A percentile compares a stretch with the other conserved stretches of the same genome.
Evolutionary conservation across 108 stramenopile species (phyloP).

Genomic region (Cyclotella baltica): DNA sequence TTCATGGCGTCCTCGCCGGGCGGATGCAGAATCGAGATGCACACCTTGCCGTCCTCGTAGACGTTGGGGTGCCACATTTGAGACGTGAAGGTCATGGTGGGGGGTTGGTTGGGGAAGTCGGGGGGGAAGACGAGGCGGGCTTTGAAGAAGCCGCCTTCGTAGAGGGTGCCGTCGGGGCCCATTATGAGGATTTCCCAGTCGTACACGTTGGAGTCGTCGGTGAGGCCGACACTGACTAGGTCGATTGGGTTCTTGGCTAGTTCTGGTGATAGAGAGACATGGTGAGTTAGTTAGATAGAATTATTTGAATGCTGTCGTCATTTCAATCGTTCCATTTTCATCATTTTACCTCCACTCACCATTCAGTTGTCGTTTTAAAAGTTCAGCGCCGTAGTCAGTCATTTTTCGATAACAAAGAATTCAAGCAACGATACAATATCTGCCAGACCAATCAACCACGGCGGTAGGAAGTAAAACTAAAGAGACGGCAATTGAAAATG

Average conservation of each 20-base stretch:
- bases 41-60: slow-evolving; percentile 90
- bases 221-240: slow-evolving; percentile 87
- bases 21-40: slow-evolving; percentile 99
- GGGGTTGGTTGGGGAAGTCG: slow-evolving; percentile 98
- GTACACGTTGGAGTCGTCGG: slow-evolving; percentile 87
- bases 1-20: slow-evolving; percentile 97
- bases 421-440: too few relatives aligned
- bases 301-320: too few relatives aligned
- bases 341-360: too few relatives aligned
- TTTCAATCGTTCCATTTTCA: too few relatives aligned
- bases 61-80: slow-evolving; percentile 99
- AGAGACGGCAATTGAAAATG: too few relatives aligned
- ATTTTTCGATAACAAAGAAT: slow-evolving; percentile 39
- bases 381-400: slow-evolving; percentile 88
- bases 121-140: slow-evolving; percentile 93
- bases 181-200: slow-evolving; percentile 97
- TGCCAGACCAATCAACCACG: too few relatives aligned
- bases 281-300: background rate
- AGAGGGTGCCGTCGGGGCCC: slow-evolving; percentile 92
- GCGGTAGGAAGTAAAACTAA: too few relatives aligned
- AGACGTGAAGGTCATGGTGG: slow-evolving; percentile 91
- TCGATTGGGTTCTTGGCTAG: slow-evolving; percentile 90
- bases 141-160: slow-evolving; percentile 98
- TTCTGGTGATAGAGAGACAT: slow-evolving; percentile 51
- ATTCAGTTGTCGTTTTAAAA: slow-evolving; percentile 79